Base-by-base conservation (phyloP, 805 yeast genomes). In the Danielia reshetovae region DNA sequence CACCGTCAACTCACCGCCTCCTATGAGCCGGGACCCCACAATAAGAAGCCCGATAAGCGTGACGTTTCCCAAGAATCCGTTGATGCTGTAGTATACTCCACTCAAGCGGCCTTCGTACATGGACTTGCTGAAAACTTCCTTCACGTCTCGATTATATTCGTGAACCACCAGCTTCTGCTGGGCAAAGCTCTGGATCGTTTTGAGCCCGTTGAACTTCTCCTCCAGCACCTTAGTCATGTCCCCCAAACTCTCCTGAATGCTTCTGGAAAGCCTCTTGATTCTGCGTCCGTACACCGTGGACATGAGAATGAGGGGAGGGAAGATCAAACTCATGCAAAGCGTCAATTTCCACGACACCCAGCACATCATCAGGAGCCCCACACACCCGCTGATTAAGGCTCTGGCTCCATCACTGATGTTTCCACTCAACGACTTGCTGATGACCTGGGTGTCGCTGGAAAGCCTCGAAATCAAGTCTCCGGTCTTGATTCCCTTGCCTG, bases 391-490 rank as follows among this genome's bases (percentile, higher is more conserved):
- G 14, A 90, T 77, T 1, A 79, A 57, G 0, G 97, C 80, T 38
- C 97, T 67, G 24, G 88, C 71, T n/a, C 97, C 97, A 55, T 90
- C 97, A 38, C 93, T 81, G 16, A 90, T 72, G 55, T 90, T 89
- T 47, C 84, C 90, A 22, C 96, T 86, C 13, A 90, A 76, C 0
- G 96, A 79, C 50, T 81, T 77, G 5, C 96, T 75, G 10, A 90
- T 94, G 28, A 90, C 78, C 19, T 88, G 86, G 1, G 96, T 84
- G 56, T 90, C 97, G 27, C 85, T 82, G 4, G 93, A 83, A 30
- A 90, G 65, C 42, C 97, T 70, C 4, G 96, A 86, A 28, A 90
- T 87, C 50, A 90, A 68, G 55, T 90, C 97, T 26, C 97, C 97
- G 7, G 88, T 87, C 43, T 89, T 77, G 70, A 67, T 67, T 16